phyloP scores from a whole-genome alignment of 768 basidiomycete species.

The Clathrus columnatus region DNA sequence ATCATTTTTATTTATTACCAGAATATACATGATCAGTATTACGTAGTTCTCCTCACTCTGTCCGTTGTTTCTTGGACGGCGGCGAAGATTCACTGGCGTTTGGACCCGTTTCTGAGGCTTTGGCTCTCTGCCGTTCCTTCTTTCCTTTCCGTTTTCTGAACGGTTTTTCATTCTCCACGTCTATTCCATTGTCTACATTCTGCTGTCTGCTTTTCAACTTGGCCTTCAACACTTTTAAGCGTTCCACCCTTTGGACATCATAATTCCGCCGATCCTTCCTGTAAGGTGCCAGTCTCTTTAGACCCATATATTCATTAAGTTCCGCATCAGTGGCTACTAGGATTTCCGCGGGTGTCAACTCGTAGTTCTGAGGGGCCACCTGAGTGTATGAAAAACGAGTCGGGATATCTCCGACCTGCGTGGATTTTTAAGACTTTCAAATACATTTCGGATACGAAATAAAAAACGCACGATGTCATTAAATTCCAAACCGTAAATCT shows the following conservation, averaged over 20 bases:
- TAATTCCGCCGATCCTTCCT: constrained; percentile 50
- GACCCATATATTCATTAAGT: constrained; percentile 81
- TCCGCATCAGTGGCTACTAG: constrained; percentile 88
- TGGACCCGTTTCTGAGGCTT: not conserved
- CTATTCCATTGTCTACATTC: not conserved
- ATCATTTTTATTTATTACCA: no score
- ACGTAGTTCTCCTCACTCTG: not conserved
- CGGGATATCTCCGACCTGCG: constrained; percentile 77
- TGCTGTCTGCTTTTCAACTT: constrained; percentile 33
- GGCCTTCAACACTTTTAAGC: constrained; percentile 64
- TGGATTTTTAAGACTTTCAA: constrained; percentile 6
- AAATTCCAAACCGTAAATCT: constrained; percentile 85
- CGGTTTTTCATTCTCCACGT: constrained; percentile 9
- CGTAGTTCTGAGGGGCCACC: constrained; percentile 51
- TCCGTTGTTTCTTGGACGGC: not conserved
- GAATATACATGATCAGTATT: no score
- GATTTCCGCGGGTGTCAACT: constrained; percentile 77
- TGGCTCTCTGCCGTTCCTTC: constrained; percentile 22
- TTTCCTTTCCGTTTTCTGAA: constrained; percentile 26
- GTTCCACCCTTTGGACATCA: constrained; percentile 54
- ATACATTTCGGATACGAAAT: not conserved
- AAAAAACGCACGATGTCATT: constrained; percentile 74
- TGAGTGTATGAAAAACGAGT: constrained; percentile 92
- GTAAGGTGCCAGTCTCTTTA: constrained; percentile 91
- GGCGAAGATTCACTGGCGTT: no score